Evolutionary conservation across 495 filamentous ascomycete genomes (phyloP).

Genomic region (Penicillium argentinense): DNA sequence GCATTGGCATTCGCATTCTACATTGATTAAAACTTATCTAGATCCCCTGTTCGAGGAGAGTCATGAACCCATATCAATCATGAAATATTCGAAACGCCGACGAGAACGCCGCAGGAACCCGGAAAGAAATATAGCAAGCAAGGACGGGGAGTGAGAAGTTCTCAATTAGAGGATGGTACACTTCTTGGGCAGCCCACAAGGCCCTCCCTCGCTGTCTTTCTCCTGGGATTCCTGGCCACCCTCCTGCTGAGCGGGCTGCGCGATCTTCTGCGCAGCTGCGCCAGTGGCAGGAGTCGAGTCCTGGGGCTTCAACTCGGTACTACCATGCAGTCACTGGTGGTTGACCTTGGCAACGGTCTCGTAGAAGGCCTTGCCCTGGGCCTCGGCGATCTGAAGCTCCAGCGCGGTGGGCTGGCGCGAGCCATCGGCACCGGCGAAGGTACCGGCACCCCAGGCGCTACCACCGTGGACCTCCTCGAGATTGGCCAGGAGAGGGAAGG

Average conservation of each 20-base stretch:
- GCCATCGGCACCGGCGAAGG: conserved; percentile 76
- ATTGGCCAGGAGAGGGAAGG: conserved; percentile 67
- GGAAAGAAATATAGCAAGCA: conserved; percentile 15
- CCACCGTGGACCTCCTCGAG: conserved; percentile 80
- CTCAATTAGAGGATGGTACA: conserved; percentile 57
- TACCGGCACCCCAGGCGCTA: conserved; percentile 90
- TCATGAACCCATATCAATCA: conserved; percentile 15
- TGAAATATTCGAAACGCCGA: conserved; percentile 17
- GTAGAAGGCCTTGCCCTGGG: conserved; percentile 88
- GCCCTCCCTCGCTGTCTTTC: conserved; percentile 52
- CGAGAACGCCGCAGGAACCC: conserved; percentile 18
- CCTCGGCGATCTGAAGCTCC: conserved; percentile 76
- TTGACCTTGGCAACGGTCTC: conserved; percentile 69
- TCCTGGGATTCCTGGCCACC: conserved; percentile 29
- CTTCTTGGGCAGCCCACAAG: conserved; percentile 69
- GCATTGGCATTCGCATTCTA: too few species aligned
- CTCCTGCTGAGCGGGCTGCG: conserved; percentile 26
- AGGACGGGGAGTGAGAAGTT: conserved; percentile 8
- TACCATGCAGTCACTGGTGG: conserved; percentile 86
- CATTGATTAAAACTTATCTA: not conserved
- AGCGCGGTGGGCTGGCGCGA: conserved; percentile 71
- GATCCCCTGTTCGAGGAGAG: conserved; percentile 1
- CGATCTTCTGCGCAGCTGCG: conserved; percentile 20
- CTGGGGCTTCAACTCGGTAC: conserved; percentile 37
- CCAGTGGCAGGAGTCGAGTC: conserved; percentile 24